Percentiles rank a stretch among this genome's conserved stretches.
These are phyloP conservation scores for Xerocomellus intermedius DNA, from an alignment of 768 basidiomycete species.

Conservation along the genomic window DNA sequence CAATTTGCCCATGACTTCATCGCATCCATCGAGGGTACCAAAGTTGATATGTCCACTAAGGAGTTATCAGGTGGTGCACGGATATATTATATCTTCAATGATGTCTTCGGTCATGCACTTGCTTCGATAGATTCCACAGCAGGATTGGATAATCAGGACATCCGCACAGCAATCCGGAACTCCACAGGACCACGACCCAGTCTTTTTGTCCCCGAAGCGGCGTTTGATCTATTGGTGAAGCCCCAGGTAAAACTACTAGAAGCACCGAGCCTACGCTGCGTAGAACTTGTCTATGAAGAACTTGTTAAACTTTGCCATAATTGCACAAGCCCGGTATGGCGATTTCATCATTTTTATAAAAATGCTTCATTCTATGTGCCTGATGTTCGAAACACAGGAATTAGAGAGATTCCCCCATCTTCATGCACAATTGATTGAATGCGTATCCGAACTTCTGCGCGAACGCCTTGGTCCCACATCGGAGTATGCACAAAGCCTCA, in stretches of 20 bases:
- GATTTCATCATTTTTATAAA: not conserved
- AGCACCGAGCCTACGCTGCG: constrained; percentile 90
- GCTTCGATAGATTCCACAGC: constrained; percentile 86
- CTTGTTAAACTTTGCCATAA: constrained; percentile 99
- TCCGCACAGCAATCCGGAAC: constrained; percentile 96
- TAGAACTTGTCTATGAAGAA: constrained; percentile 98
- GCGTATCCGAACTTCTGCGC: constrained; percentile 92
- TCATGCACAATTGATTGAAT: constrained; percentile 92
- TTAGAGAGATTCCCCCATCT: constrained; percentile 92
- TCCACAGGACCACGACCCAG: constrained; percentile 96
- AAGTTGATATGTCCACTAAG: constrained; percentile 94
- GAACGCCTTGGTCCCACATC: constrained; percentile 96
- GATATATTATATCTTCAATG: constrained; percentile 99
- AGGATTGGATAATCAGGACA: constrained; percentile 91
- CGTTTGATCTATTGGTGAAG: constrained; percentile 95
- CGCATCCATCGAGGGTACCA: constrained; percentile 95
- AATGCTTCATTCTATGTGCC: not conserved
- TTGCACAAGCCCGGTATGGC: constrained; percentile 81
- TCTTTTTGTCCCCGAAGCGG: constrained; percentile 94
- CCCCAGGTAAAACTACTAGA: constrained; percentile 97
- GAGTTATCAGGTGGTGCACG: constrained; percentile 97
- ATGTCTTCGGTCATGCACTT: constrained; percentile 92
- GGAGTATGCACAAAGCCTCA: constrained; percentile 93
- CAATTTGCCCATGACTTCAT: constrained; percentile 97
- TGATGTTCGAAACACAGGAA: constrained; percentile 53